phyloP scores from a whole-genome alignment of 1,139 yeast genomes.

The Casaregolazyma lundiana region DNA sequence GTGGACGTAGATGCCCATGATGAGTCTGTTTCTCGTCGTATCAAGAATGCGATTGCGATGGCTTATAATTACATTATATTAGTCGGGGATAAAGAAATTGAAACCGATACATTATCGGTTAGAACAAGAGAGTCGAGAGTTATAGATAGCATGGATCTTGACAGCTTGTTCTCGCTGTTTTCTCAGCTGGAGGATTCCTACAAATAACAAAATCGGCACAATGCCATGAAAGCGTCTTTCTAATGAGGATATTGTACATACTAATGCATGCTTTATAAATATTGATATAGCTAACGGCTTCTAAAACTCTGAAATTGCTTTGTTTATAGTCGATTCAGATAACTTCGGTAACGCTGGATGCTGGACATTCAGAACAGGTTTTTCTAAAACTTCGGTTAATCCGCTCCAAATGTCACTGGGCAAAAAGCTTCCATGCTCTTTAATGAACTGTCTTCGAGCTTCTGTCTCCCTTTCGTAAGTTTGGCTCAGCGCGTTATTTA shows the following conservation, averaged over 20 bases:
- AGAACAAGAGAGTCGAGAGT: constrained; percentile 56
- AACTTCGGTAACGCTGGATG: constrained; percentile 23
- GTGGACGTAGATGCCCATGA: constrained; percentile 71
- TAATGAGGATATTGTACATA: constrained; percentile 9
- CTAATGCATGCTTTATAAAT: constrained; percentile 2
- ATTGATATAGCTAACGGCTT: background rate
- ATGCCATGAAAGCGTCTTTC: constrained; percentile 1
- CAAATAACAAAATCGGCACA: no score
- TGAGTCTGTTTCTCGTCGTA: constrained; percentile 76
- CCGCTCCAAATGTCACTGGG: constrained; percentile 52
- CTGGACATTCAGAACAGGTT: constrained; percentile 20
- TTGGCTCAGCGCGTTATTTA: constrained; percentile 36
- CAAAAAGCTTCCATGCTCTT: constrained; percentile 45
- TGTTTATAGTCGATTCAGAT: constrained; percentile 16
- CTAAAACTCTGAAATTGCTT: constrained; percentile 17
- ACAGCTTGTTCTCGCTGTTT: constrained; percentile 27
- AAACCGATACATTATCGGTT: constrained; percentile 56
- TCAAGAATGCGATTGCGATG: constrained; percentile 69
- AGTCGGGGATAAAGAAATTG: constrained; percentile 83
- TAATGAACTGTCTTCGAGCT: constrained; percentile 40
- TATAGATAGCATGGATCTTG: constrained; percentile 30
- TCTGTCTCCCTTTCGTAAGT: constrained; percentile 40
- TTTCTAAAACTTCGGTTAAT: constrained; percentile 32
- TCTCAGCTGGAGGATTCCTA: constrained; percentile 26
- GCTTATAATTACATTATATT: constrained; percentile 77